These are phyloP conservation scores for Arabidopsis arenosa DNA, from an alignment of 345 rosid species.

Conservation along the genomic window DNA sequence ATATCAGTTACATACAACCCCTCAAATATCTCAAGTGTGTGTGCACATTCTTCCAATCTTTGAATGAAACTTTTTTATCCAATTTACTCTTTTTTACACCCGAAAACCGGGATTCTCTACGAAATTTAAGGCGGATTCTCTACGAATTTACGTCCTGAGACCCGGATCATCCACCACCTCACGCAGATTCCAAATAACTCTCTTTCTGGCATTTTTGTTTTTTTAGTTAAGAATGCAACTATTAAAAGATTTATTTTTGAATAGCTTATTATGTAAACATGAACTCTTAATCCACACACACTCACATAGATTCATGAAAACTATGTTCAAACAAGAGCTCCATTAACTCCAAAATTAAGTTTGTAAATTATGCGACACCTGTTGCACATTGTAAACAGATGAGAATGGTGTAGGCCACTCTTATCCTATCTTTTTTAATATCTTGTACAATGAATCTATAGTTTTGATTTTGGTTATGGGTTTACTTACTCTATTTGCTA, in stretches of 20 bases:
- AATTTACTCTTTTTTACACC: too few species aligned
- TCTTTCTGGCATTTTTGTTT: not conserved
- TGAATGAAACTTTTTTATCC: too few species aligned
- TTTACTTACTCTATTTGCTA: conserved; percentile 16
- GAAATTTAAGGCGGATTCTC: too few species aligned
- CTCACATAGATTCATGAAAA: conserved; percentile 26
- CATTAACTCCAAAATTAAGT: not conserved
- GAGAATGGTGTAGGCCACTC: conserved; percentile 32
- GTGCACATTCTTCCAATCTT: not conserved
- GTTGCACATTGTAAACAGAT: not conserved
- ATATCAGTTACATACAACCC: not conserved
- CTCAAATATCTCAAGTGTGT: not conserved
- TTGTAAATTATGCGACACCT: not conserved
- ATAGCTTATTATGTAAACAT: not conserved
- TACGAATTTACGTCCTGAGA: not conserved
- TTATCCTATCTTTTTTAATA: not conserved
- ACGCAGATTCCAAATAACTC: not conserved
- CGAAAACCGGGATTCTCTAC: too few species aligned
- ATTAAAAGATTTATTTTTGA: not conserved
- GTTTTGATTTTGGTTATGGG: not conserved
- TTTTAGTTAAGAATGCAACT: not conserved
- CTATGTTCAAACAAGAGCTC: conserved; percentile 30
- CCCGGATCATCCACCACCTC: not conserved
- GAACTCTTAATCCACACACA: conserved; percentile 10
- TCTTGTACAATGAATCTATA: conserved; percentile 14